Base-by-base conservation (phyloP, 2,329 filamentous ascomycete genomes). In the Aspergillus sclerotialis region DNA sequence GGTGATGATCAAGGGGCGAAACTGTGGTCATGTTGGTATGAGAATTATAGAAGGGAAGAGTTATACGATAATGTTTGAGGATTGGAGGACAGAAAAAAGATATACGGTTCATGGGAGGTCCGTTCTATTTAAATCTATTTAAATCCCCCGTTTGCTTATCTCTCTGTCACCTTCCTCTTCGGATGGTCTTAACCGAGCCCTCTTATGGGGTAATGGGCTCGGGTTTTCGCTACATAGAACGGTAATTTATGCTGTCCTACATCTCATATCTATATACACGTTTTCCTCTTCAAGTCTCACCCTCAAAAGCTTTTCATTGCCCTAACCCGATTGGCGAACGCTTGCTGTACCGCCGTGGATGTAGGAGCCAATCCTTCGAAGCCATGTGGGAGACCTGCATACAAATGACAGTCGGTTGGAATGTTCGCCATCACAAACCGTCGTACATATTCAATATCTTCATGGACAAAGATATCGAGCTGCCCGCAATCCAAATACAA, bases 401-500 rank as follows among this genome's bases (percentile, higher is more conserved):
- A 36, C 6, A 41, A 13, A 33, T 38, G 39, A 8, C 35, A 19
- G 35, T 41, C 39, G 7, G 30, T 19, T n/a, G 16, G 14, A 5
- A 38, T 16, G 13, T 25, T 23, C 2, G 23, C 32, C 9, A 4
- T 12, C 26, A 11, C n/a, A n/a, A 33, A 10, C 5, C 25, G 12
- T 7, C 25, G 3, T 5, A 29, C 35, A 30, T 33, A 41, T 5
- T 27, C 23, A 14, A 35, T 4, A 6, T n/a, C 18, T 15, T 41
- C 35, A 5, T 33, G 28, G 2, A 28, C 18, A 19, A 42, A 38
- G 4, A 38, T 33, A 18, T 42, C 39, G 19, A 36, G 11, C 6
- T 28, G 33, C 0, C 39, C 39, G 9, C 35, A 15, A 10, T 42
- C 39, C n/a, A 42, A 19, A n/a, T 36, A 42, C 10, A 27, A 5